Evolutionary conservation across 805 yeast species (phyloP).

Genomic region (Tetrapisispora phaffii): DNA sequence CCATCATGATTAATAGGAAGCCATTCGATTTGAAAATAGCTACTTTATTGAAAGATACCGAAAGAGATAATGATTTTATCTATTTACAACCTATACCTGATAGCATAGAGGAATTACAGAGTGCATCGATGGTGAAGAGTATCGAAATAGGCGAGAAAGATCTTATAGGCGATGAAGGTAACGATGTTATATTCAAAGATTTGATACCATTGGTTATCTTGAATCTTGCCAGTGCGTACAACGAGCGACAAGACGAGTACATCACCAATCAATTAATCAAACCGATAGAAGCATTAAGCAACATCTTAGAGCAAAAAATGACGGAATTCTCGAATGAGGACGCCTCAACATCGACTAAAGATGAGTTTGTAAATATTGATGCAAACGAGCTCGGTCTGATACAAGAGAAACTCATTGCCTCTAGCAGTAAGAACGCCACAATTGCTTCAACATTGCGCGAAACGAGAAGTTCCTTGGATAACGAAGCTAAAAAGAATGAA

Average conservation of each 20-base stretch:
- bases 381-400: conserved; percentile 23
- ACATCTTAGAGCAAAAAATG: conserved; percentile 35
- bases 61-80: conserved; percentile 72
- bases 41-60: conserved; percentile 43
- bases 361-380: conserved; percentile 13
- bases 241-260: conserved; percentile 52
- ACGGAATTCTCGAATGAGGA: not conserved
- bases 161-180: conserved; percentile 16
- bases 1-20: not conserved
- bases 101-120: conserved; percentile 35
- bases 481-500: conserved; percentile 50
- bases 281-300: conserved; percentile 42
- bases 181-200: conserved; percentile 40
- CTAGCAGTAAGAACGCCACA: not conserved
- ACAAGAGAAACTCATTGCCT: not conserved
- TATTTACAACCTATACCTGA: conserved; percentile 59
- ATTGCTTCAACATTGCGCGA: conserved; percentile 28
- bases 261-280: conserved; percentile 35
- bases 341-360: not conserved
- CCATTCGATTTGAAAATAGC: conserved; percentile 40
- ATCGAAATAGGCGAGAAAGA: conserved; percentile 28
- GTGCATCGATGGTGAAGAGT: conserved; percentile 47
- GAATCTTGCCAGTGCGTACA: conserved; percentile 56
- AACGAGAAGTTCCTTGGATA: conserved; percentile 36
- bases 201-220: conserved; percentile 59